phyloP scores from a whole-genome alignment of 768 basidiomycete species.

The Macrocybe gigantea region DNA sequence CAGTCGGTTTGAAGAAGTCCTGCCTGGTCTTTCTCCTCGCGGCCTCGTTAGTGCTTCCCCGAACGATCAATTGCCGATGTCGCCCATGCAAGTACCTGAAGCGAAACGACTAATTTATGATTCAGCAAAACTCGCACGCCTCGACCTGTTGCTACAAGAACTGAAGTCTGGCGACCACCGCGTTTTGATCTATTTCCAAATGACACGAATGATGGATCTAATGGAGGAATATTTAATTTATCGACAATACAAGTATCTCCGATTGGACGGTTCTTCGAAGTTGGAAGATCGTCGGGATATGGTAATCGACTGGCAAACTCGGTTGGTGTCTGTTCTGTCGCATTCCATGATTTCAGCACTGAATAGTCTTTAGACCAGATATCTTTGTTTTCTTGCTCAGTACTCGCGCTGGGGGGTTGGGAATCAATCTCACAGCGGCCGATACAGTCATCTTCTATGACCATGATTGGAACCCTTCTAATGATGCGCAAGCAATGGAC shows the following conservation, averaged over 20 bases:
- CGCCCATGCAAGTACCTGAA: constrained; percentile 90
- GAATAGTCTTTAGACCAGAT: constrained; percentile 52
- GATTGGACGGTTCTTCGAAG: constrained; percentile 90
- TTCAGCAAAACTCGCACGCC: constrained; percentile 89
- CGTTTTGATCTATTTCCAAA: constrained; percentile 97
- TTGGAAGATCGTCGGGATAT: constrained; percentile 96
- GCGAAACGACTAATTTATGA: constrained; percentile 93
- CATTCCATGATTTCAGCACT: not conserved
- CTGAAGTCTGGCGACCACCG: constrained; percentile 92
- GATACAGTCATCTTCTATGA: constrained; percentile 96
- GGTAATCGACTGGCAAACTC: constrained; percentile 99
- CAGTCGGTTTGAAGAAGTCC: constrained; percentile 33
- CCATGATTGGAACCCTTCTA: constrained; percentile 95
- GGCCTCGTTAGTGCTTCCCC: constrained; percentile 71
- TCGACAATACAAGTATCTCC: constrained; percentile 91
- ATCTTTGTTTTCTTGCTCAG: constrained; percentile 89
- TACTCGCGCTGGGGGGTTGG: constrained; percentile 92
- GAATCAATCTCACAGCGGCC: constrained; percentile 93
- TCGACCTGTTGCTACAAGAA: constrained; percentile 86
- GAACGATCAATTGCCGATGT: constrained; percentile 66
- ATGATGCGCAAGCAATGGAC: constrained; percentile 98
- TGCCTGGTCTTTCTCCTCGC: constrained; percentile 56
- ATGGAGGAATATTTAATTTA: constrained; percentile 99
- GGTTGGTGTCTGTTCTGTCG: constrained; percentile 40
- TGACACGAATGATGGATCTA: constrained; percentile 99